Base-by-base conservation (phyloP, 2,329 filamentous ascomycete species). In the Fusarium sp. region DNA sequence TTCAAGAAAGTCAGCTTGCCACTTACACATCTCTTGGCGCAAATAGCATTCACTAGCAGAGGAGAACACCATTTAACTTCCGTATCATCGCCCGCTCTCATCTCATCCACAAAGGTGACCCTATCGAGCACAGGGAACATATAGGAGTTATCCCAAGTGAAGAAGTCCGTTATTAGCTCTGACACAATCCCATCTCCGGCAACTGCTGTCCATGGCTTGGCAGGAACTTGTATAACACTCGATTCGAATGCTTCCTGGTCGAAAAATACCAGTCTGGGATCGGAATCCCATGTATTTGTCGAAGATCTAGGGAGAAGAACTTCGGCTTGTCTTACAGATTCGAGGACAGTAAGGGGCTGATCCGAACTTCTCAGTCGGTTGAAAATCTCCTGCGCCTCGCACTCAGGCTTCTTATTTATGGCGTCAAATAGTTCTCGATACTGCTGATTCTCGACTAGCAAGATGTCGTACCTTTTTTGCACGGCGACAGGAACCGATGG, bases 381-480 rank as follows among this genome's bases (percentile, higher is more conserved):
- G 16, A 63, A 69, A 3, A 69, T 64, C 5, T 69, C 64, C 28
- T 49, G 64, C 9, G 66, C 66, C 12, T 69, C 66, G 18, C 37
- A 12, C 10, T 69, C 64, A 13, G 64, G 28, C 38, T 50, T 68
- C 30, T 56, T 47, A 11, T 56, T 44, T 25, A 69, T 69, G 23
- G 66, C 64, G 19, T 32, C 47, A 44, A 69, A 69, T 2, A 69
- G 37, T n/a, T 69, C 66, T 62, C 66, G 64, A 16, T 69, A 69
- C 38, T 69, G 64, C 11, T 56, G 58, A 23, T 69, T 69, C 15
- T 69, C 66, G 5, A 63, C 23, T 35, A 69, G 54, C 15, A 69
- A 25, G 6, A 44, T 40, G 9, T 69, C 64, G 38, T 53, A 69
- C 21, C 52, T 69, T 32, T 64, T 68, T 37, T 69, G 67, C 13